These are phyloP conservation scores for Mycena kentingensis DNA, from an alignment of 768 basidiomycete species.

Conservation along the genomic window DNA sequence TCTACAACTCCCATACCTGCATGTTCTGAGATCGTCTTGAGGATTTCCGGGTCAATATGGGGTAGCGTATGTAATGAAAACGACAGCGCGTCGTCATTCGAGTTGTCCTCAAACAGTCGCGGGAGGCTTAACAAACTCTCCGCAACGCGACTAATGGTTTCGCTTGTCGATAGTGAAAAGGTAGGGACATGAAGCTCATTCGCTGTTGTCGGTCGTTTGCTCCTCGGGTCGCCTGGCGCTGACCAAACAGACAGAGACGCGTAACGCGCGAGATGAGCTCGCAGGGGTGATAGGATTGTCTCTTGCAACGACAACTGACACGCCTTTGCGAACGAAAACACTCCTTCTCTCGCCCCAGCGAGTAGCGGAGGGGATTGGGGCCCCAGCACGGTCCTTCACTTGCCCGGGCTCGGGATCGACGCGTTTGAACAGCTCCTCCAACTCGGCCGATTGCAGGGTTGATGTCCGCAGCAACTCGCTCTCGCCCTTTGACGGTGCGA, in stretches of 20 bases:
- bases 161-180: slow-evolving; percentile 91
- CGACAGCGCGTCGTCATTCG: slow-evolving; percentile 85
- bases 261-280: slow-evolving; percentile 72
- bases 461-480: slow-evolving; percentile 82
- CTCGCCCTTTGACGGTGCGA: slow-evolving; percentile 66
- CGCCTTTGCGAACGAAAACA: slow-evolving; percentile 65
- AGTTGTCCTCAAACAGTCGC: slow-evolving; percentile 91
- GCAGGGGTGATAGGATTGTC: slow-evolving; percentile 83
- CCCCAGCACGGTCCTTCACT: slow-evolving; percentile 25
- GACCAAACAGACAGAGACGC: slow-evolving; percentile 70
- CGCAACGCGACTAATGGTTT: slow-evolving; percentile 83
- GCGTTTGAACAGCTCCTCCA: slow-evolving; percentile 61
- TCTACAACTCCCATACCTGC: slow-evolving; percentile 28
- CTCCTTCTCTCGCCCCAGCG: slow-evolving; percentile 51
- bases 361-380: slow-evolving; percentile 46
- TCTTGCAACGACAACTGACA: slow-evolving; percentile 80
- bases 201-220: slow-evolving; percentile 44
- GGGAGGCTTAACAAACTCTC: slow-evolving; percentile 96
- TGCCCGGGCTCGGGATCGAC: slow-evolving; percentile 46
- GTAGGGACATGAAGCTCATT: slow-evolving; percentile 76
- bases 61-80: slow-evolving; percentile 87
- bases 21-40: slow-evolving; percentile 50
- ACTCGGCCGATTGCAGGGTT: slow-evolving; percentile 76
- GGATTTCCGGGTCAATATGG: slow-evolving; percentile 58
- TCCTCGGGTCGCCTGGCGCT: slow-evolving; percentile 49